Percentiles rank a stretch among this genome's conserved stretches.
phyloP scores from a whole-genome alignment of 345 rosid species.

The Boechera divaricarpa region DNA sequence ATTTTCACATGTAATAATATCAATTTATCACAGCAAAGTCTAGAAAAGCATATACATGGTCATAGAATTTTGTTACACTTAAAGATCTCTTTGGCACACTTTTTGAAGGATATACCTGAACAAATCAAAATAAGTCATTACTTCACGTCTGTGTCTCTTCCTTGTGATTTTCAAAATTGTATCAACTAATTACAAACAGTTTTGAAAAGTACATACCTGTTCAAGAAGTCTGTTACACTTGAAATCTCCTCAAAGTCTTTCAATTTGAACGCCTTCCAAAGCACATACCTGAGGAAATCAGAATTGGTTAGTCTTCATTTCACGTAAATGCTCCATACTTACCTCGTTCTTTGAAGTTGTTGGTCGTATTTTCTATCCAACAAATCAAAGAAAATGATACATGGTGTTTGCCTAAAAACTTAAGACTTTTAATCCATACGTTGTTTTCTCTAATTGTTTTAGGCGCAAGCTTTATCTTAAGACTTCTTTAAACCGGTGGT shows the following conservation, averaged over 20 bases:
- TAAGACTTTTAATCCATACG: too few species aligned
- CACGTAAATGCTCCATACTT: not conserved
- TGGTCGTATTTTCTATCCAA: not conserved
- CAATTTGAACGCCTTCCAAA: not conserved
- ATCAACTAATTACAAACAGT: constrained; percentile 11
- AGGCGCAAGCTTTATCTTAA: not conserved
- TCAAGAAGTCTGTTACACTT: not conserved
- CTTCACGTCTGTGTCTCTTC: not conserved
- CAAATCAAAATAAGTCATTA: not conserved
- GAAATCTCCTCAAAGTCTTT: not conserved
- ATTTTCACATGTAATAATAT: not conserved
- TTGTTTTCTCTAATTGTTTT: too few species aligned
- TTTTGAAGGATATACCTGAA: not conserved
- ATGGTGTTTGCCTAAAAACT: too few species aligned
- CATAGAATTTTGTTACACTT: not conserved
- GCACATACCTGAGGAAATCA: not conserved
- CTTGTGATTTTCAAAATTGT: not conserved
- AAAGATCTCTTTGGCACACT: not conserved
- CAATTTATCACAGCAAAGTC: not conserved
- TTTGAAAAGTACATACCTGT: not conserved
- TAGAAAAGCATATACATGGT: constrained; percentile 7
- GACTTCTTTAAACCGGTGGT: too few species aligned
- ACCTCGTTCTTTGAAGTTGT: not conserved
- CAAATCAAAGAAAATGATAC: too few species aligned
- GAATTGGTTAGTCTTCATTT: not conserved